phyloP scores from a whole-genome alignment of 2,329 filamentous ascomycete genomes.

The Lecanosticta acicola region DNA sequence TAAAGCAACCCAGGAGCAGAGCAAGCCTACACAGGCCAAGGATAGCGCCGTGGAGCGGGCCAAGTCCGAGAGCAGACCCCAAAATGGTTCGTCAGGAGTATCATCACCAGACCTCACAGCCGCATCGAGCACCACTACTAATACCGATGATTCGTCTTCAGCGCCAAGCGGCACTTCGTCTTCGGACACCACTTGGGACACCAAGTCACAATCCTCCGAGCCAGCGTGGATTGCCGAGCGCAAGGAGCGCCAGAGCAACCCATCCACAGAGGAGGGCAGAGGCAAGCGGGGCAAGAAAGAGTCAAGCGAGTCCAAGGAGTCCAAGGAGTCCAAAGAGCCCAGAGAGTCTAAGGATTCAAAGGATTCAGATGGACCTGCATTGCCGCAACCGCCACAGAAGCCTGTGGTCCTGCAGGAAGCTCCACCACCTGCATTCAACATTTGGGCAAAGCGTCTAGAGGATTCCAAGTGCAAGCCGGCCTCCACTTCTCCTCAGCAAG shows the following conservation, averaged over 20 bases:
- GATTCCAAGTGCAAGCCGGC: slow-evolving; percentile 51
- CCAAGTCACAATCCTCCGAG: slow-evolving; percentile 57
- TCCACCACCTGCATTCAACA: slow-evolving; percentile 74
- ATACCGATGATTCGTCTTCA: slow-evolving; percentile 57
- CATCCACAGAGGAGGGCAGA: slow-evolving; percentile 16
- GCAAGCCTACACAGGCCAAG: slow-evolving; percentile 27
- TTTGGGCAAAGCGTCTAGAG: slow-evolving; percentile 77
- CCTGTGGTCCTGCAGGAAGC: slow-evolving; percentile 68
- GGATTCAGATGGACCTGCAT: slow-evolving; percentile 21
- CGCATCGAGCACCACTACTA: slow-evolving; percentile 50
- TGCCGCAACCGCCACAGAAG: slow-evolving; percentile 35
- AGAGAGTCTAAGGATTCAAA: slow-evolving; percentile 24
- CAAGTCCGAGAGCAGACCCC: slow-evolving; percentile 26
- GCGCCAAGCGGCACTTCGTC: slow-evolving; percentile 52
- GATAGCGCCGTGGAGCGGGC: slow-evolving; percentile 28
- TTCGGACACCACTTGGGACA: slow-evolving; percentile 63
- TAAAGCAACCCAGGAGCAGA: slow-evolving; percentile 21
- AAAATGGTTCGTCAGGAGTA: slow-evolving; percentile 26
- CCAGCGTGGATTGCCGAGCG: slow-evolving; percentile 57
- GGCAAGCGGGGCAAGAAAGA: slow-evolving; percentile 14
- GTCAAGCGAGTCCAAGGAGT: slow-evolving; percentile 8
- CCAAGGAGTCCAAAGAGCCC: slow-evolving; percentile 23
- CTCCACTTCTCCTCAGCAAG: slow-evolving; percentile 11
- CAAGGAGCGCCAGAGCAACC: slow-evolving; percentile 27
- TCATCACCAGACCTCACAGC: slow-evolving; percentile 52